phyloP scores from a whole-genome alignment of 352 stramenopile species.

The Phytophthora ohioensis region DNA sequence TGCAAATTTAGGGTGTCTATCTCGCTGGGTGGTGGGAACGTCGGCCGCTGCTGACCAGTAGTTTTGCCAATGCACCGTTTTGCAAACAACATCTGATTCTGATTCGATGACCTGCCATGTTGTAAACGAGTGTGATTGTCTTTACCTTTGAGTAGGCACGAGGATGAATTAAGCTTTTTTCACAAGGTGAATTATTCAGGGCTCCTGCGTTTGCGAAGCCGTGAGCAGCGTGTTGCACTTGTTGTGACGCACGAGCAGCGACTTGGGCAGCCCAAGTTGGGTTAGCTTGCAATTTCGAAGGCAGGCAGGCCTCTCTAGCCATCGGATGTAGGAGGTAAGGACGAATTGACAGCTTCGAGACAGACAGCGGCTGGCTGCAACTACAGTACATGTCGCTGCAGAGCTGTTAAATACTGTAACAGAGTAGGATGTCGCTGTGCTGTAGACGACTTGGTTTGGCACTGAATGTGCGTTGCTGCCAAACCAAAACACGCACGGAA shows the following conservation, averaged over 20 bases:
- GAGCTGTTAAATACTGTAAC: not conserved
- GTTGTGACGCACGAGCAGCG: not conserved
- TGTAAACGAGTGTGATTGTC: not conserved
- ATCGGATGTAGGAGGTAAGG: not conserved
- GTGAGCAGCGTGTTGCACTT: not conserved
- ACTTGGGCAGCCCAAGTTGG: not conserved
- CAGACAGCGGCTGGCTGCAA: not conserved
- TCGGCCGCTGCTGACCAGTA: conserved; percentile 47
- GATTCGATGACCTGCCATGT: conserved; percentile 4
- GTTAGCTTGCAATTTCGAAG: not conserved
- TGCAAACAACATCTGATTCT: conserved; percentile 9
- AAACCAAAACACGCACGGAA: conserved; percentile 15
- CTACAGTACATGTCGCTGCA: not conserved
- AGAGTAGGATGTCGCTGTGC: not conserved
- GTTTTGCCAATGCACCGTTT: conserved; percentile 20
- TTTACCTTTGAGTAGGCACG: too few species aligned
- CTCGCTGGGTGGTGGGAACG: conserved; percentile 1
- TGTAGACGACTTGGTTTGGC: not conserved
- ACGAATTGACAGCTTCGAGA: not conserved
- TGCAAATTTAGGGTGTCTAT: conserved; percentile 21
- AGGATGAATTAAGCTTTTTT: too few species aligned
- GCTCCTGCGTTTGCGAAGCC: not conserved
- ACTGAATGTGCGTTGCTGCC: not conserved
- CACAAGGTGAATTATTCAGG: too few species aligned
- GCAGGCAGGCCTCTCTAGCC: not conserved